Percentiles rank a stretch among this genome's conserved stretches.
Conservation (phyloP, 495 filamentous ascomycete species). For the Acidiella bohemica region DNA sequence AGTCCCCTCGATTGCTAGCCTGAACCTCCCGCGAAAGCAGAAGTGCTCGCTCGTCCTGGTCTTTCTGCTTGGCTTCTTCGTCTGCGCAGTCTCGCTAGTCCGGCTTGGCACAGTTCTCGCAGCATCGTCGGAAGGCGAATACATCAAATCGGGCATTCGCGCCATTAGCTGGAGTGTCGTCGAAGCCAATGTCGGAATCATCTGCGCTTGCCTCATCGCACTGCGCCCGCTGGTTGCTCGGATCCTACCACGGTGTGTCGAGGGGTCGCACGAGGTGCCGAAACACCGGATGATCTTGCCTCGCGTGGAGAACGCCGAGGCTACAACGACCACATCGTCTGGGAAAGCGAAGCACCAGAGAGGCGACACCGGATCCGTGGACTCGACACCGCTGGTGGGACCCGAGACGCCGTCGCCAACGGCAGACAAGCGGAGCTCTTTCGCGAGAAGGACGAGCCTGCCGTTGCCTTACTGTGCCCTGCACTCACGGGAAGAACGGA, state of each 20-base stretch:
- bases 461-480: too few species aligned
- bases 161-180: constrained; percentile 26
- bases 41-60: constrained; percentile 40
- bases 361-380: too few species aligned
- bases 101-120: constrained; percentile 9
- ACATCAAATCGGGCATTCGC: constrained; percentile 15
- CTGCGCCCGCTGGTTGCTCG: constrained; percentile 25
- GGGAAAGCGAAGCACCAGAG: too few species aligned
- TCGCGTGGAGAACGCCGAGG: background rate
- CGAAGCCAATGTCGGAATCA: constrained; percentile 30
- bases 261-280: too few species aligned
- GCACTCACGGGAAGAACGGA: too few species aligned
- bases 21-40: constrained; percentile 26
- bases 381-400: too few species aligned
- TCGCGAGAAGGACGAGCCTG: too few species aligned
- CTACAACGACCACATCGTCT: too few species aligned
- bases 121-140: constrained; percentile 2
- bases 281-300: constrained; percentile 11
- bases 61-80: constrained; percentile 43
- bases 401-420: too few species aligned
- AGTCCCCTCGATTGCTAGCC: constrained; percentile 19
- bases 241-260: too few species aligned
- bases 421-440: too few species aligned
- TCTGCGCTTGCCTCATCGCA: constrained; percentile 28
- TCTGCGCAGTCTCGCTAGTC: constrained; percentile 15